Evolutionary conservation across 306 rosid genomes (phyloP).

Genomic region (Herpetospermum pedunculosum): DNA sequence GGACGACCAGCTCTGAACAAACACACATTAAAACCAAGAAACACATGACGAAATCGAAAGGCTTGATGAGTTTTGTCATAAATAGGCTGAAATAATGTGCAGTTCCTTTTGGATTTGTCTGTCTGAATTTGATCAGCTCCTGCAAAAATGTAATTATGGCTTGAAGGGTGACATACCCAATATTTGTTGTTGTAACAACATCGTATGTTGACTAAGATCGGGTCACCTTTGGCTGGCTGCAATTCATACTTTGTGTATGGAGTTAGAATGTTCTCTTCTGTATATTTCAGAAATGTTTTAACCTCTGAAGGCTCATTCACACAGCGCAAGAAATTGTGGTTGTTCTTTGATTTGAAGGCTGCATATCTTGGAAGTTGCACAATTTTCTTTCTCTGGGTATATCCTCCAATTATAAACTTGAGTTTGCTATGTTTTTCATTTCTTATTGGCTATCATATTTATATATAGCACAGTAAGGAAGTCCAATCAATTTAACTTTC

Average conservation of each 20-base stretch:
- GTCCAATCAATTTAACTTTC: too few relatives aligned
- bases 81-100: constrained; percentile 1
- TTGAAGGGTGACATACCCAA: background rate
- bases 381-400: background rate
- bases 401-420: too few relatives aligned
- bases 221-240: background rate
- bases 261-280: background rate
- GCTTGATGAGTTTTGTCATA: background rate
- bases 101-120: background rate
- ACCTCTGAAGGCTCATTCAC: background rate
- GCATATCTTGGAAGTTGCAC: background rate
- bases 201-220: background rate
- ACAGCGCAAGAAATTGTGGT: background rate
- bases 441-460: too few relatives aligned
- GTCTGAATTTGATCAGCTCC: background rate
- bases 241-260: constrained; percentile 1
- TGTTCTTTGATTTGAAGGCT: background rate
- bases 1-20: background rate
- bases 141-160: background rate
- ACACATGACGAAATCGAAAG: background rate
- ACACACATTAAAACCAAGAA: background rate
- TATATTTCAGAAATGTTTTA: background rate
- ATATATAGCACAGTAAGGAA: too few relatives aligned
- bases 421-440: too few relatives aligned
- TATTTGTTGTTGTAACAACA: background rate